These are phyloP conservation scores for Stachybotrys elegans DNA, from an alignment of 2,329 filamentous ascomycete species.

Conservation along the genomic window DNA sequence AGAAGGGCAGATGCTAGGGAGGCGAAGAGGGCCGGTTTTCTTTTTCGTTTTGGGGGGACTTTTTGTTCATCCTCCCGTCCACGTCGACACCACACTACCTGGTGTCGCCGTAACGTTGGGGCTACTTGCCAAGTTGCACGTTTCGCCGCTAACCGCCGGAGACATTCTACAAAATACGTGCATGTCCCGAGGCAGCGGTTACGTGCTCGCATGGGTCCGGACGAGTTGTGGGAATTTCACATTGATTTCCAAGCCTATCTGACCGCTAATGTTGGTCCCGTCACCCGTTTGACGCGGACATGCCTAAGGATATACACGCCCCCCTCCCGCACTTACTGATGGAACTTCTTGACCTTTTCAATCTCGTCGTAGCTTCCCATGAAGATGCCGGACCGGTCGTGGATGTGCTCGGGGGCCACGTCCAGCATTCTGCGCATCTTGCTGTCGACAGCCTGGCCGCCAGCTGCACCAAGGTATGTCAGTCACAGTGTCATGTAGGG, in stretches of 20 bases:
- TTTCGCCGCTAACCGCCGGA: too few relatives aligned
- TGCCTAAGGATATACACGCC: slow-evolving; percentile 2
- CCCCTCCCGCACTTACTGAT: slow-evolving; percentile 36
- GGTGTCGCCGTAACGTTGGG: too few relatives aligned
- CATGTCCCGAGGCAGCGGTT: too few relatives aligned
- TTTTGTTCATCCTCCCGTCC: too few relatives aligned
- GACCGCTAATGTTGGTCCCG: neutral
- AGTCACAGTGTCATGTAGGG: neutral
- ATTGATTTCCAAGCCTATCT: slow-evolving; percentile 10
- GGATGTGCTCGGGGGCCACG: slow-evolving; percentile 85
- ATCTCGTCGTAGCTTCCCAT: slow-evolving; percentile 93
- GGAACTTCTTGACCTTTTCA: slow-evolving; percentile 85
- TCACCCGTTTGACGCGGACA: slow-evolving; percentile 4
- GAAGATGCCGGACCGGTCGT: slow-evolving; percentile 94
- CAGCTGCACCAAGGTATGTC: slow-evolving; percentile 49
- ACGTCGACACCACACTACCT: too few relatives aligned
- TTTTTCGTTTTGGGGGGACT: too few relatives aligned
- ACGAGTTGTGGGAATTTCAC: too few relatives aligned
- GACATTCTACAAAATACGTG: too few relatives aligned
- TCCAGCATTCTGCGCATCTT: slow-evolving; percentile 88
- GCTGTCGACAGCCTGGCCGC: slow-evolving; percentile 86
- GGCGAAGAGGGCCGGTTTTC: too few relatives aligned
- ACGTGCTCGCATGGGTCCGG: too few relatives aligned
- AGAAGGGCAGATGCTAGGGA: too few relatives aligned
- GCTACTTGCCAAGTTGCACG: too few relatives aligned